Evolutionary conservation across 345 rosid genomes (phyloP).

Genomic region (Linum usitatissimum): DNA sequence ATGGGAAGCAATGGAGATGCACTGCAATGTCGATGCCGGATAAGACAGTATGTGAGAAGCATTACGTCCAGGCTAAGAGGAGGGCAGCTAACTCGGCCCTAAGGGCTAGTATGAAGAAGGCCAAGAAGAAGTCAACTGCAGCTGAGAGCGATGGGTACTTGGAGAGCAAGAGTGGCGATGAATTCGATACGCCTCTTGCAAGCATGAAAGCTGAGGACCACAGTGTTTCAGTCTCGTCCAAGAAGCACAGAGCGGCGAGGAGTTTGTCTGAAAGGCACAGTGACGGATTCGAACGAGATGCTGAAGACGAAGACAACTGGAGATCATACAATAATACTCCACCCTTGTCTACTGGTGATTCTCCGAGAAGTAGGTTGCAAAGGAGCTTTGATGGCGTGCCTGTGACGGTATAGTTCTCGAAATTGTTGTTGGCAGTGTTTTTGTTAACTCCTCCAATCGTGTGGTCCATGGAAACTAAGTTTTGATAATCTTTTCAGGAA

Average conservation of each 20-base stretch:
- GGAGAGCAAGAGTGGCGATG: slow-evolving; percentile 68
- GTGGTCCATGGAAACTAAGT: slow-evolving; percentile 6
- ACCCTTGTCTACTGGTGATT: slow-evolving; percentile 37
- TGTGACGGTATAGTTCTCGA: slow-evolving; percentile 29
- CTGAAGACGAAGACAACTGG: slow-evolving; percentile 51
- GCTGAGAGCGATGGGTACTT: slow-evolving; percentile 42
- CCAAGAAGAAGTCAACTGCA: slow-evolving; percentile 47
- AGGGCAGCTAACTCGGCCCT: slow-evolving; percentile 91
- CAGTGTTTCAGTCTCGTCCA: slow-evolving; percentile 27
- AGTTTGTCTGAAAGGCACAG: slow-evolving; percentile 29
- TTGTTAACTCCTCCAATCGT: neutral
- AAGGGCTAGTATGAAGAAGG: slow-evolving; percentile 75
- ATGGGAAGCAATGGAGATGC: slow-evolving; percentile 99
- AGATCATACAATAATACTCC: slow-evolving; percentile 44
- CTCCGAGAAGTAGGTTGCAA: slow-evolving; percentile 50
- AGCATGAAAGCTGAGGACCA: slow-evolving; percentile 31
- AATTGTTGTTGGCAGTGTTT: neutral
- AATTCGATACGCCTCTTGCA: slow-evolving; percentile 40
- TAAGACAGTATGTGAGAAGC: slow-evolving; percentile 96
- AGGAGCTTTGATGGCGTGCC: slow-evolving; percentile 47
- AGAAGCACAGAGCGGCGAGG: slow-evolving; percentile 43
- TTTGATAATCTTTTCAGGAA: slow-evolving; percentile 38
- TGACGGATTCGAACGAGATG: slow-evolving; percentile 46
- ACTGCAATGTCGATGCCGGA: slow-evolving; percentile 97
- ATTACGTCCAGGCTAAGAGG: slow-evolving; percentile 82